Conservation (phyloP, 306 rosid species). For the Acacia acuminata region DNA sequence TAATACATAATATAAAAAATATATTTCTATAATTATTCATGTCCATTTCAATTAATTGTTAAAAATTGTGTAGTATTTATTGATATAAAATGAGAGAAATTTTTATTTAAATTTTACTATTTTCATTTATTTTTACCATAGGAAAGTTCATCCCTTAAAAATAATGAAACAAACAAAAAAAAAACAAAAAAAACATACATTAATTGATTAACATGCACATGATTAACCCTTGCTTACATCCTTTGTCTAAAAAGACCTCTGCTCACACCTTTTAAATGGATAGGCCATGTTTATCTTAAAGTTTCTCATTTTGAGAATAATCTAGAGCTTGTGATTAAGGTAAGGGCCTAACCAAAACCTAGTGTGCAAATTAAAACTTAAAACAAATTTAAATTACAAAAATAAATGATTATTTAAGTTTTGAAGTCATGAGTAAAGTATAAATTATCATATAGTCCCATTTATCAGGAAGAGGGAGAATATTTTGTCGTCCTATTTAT, state of each 20-base stretch:
- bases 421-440: neutral
- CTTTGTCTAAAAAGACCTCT: neutral
- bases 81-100: neutral
- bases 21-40: neutral
- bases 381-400: neutral
- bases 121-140: neutral
- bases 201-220: neutral
- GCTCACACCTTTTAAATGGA: neutral
- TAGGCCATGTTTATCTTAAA: neutral
- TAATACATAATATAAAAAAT: neutral
- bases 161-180: neutral
- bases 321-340: neutral
- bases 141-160: neutral
- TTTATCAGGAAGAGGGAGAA: no score
- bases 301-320: conserved; percentile 26
- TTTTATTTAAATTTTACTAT: neutral
- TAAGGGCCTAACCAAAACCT: neutral
- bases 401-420: conserved; percentile 30
- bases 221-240: neutral
- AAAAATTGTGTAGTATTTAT: neutral
- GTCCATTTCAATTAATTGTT: neutral
- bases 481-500: no score
- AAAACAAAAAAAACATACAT: no score
- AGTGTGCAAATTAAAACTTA: neutral
- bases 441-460: no score